Evolutionary conservation across 176 grass and related monocot genomes (phyloP), one percentile per base, ranked within the genome.

Genomic region (Zea mays): DNA sequence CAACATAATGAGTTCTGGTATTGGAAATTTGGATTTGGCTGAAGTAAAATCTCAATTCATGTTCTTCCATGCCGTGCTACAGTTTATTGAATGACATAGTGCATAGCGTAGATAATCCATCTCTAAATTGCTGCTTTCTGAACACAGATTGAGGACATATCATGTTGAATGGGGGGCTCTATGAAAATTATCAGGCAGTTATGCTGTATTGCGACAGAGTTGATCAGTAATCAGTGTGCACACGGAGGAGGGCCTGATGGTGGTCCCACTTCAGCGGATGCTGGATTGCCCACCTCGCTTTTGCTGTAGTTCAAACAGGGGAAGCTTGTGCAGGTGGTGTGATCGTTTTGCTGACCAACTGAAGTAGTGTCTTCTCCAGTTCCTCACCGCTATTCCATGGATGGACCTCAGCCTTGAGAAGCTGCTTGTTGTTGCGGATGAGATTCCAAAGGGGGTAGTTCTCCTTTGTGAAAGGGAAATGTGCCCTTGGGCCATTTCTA

Each of bases 381-480:
- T 87, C 86, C 49, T 87, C 78, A 2, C 79, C 84, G 8, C 34
- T 85, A 37, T 48, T 82, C 92, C 92, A 95, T 51, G 74, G 79
- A 79, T 95, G 83, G 36, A 95, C 79, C 51, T 84, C 82, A 15
- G 89, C 89, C 83, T 85, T 89, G 55, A 91, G 69, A 68, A 80
- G 76, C 67, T 95, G 71, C 16, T 61, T 74, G 52, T 83, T 80
- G 77, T 21, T 72, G 58, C 44, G 80, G 76, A 89, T 91, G 78
- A 91, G 92, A 62, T 76, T 73, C 75, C 80, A 91, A 2, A 95
- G 73, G 41, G 86, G 84, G 59, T 89, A 89, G 2, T 89, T 82
- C 73, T 95, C 88, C 79, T 90, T 89, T 33, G 92, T n/a, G n/a
- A n/a, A n/a, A n/a, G n/a, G n/a, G n/a, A n/a, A n/a, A n/a, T n/a